phyloP scores from a whole-genome alignment of 1,139 yeast species.

The Sugiyamaella xylanicola region DNA sequence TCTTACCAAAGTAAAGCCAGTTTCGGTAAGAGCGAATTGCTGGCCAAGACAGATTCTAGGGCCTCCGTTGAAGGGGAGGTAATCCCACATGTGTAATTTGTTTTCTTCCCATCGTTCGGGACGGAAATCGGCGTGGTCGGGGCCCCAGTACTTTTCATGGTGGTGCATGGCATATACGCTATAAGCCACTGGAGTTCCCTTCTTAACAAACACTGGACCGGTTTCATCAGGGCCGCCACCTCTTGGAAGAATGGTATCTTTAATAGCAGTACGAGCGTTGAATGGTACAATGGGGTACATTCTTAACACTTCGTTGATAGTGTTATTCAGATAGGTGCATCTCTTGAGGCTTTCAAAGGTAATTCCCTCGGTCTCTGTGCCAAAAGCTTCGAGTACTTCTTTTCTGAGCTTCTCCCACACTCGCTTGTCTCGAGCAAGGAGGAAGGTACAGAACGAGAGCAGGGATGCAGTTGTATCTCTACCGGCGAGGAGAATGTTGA shows the following conservation, averaged over 20 bases:
- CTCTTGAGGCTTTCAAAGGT: slow-evolving; percentile 55
- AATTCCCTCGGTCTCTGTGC: slow-evolving; percentile 28
- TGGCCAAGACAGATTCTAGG: slow-evolving; percentile 63
- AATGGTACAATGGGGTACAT: slow-evolving; percentile 59
- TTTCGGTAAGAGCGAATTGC: slow-evolving; percentile 61
- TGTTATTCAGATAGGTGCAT: slow-evolving; percentile 51
- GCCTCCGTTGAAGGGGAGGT: slow-evolving; percentile 60
- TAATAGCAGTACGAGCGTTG: slow-evolving; percentile 52
- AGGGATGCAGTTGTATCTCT: slow-evolving; percentile 62
- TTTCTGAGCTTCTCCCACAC: slow-evolving; percentile 47
- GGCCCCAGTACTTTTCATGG: slow-evolving; percentile 49
- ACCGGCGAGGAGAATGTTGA: slow-evolving; percentile 57
- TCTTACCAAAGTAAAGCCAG: slow-evolving; percentile 51
- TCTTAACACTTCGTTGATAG: slow-evolving; percentile 55
- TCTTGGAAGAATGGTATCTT: slow-evolving; percentile 52
- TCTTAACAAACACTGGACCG: slow-evolving; percentile 50
- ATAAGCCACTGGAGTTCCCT: slow-evolving; percentile 54
- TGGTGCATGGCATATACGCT: slow-evolving; percentile 53
- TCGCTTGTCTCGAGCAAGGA: slow-evolving; percentile 50
- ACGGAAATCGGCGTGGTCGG: slow-evolving; percentile 50
- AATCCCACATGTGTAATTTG: slow-evolving; percentile 48
- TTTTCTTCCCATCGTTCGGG: slow-evolving; percentile 54
- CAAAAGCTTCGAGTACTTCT: slow-evolving; percentile 42
- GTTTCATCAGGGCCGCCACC: slow-evolving; percentile 54
- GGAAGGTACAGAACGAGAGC: slow-evolving; percentile 51